phyloP scores from a whole-genome alignment of 1,139 yeast genomes.

The Scheffersomyces illinoinensis region DNA sequence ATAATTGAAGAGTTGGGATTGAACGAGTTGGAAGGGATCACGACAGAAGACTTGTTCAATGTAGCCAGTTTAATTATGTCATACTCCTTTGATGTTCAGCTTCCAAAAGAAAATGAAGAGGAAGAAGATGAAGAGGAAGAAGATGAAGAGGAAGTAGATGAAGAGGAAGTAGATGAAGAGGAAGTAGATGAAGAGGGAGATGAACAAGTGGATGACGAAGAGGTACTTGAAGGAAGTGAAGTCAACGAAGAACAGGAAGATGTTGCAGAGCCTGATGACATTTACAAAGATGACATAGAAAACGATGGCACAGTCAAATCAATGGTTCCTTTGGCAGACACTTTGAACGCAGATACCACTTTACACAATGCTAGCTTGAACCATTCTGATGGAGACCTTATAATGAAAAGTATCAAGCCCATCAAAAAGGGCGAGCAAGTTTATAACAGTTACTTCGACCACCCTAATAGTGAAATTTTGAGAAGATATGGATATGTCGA shows the following conservation, averaged over 20 bases:
- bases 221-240: conserved; percentile 9
- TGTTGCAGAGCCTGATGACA: conserved; percentile 2
- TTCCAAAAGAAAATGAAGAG: conserved; percentile 16
- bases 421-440: conserved; percentile 72
- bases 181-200: conserved; percentile 17
- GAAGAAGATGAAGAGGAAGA: conserved; percentile 16
- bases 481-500: conserved; percentile 94
- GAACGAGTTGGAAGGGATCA: conserved; percentile 29
- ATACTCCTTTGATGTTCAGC: conserved; percentile 44
- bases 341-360: conserved; percentile 80
- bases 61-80: conserved; percentile 62
- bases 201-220: conserved; percentile 18
- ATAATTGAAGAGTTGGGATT: conserved; percentile 25
- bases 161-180: conserved; percentile 12
- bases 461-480: conserved; percentile 84
- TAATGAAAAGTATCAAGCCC: conserved; percentile 67
- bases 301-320: conserved; percentile 63
- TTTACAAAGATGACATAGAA: conserved; percentile 10
- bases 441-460: conserved; percentile 86
- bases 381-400: conserved; percentile 46
- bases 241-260: conserved; percentile 2
- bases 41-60: conserved; percentile 61
- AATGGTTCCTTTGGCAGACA: conserved; percentile 92
- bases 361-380: conserved; percentile 74
- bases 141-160: no score